Evolutionary conservation across 1,284 basidiomycete species (phyloP), one percentile per base, ranked within the genome.

Genomic region (Cystobasidium sp.): DNA sequence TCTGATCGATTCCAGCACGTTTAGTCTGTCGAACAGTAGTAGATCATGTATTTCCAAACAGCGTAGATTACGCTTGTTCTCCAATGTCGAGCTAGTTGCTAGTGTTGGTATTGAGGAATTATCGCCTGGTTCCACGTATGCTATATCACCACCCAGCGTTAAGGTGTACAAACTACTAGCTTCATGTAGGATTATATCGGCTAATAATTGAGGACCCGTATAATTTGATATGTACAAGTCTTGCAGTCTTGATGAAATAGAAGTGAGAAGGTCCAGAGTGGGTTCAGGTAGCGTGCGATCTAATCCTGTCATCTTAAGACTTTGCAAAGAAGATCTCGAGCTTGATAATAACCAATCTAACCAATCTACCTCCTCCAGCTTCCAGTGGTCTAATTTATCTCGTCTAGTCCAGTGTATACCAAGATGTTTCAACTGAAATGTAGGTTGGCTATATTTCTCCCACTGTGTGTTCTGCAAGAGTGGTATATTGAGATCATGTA

Each of bases 21-120:
- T 31, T 31, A 71, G 61, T 31, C 49, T 24, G 10, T 71, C 59
- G 51, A 71, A 71, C 8, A 71, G 59, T 8, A 53, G 24, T 16
- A 52, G 51, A 51, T 56, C 49, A 24, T 71, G 69, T 14, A 71
- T 64, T 22, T 71, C 69, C 31, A 71, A 39, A 51, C 47, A 71
- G 3, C 69, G 20, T 20, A 71, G 14, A 22, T 63, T 49, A 2
- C 24, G 3, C 22, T 61, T 49, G 59, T 64, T 56, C 14, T 64
- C 41, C 61, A 62, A 55, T 14, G 41, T 10, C 0, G 58, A 22
- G 16, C 47, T 51, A 43, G 59, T 71, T n/a, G 69, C 69, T 44
- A 71, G 41, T 22, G 49, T 51, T 9, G 58, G 59, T 51, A 53
- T 51, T 2, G 51, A 46, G 6, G 58, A 61, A 4, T 39, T 58